phyloP scores from a whole-genome alignment of 2,329 filamentous ascomycete genomes.

The Diaporthe destruens region DNA sequence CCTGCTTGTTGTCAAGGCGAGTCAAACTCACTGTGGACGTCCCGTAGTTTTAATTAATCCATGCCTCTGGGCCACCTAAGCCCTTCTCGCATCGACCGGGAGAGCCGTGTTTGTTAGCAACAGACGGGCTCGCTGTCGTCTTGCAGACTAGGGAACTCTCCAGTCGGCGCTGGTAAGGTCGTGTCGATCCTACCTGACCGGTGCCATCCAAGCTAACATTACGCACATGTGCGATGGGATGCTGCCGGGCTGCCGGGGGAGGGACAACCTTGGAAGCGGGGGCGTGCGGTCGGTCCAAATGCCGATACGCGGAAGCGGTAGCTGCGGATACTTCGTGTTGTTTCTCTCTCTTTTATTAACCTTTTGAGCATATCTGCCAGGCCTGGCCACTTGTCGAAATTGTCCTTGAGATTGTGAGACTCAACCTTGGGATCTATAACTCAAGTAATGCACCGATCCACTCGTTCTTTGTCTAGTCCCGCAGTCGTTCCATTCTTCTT shows the following conservation, averaged over 20 bases:
- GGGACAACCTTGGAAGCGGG: conserved; percentile 20
- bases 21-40: conserved; percentile 4
- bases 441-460: background rate
- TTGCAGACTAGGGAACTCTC: background rate
- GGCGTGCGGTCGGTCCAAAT: conserved; percentile 6
- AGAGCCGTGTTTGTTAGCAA: background rate
- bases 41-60: background rate
- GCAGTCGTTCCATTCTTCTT: background rate
- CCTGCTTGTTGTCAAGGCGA: background rate
- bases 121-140: background rate
- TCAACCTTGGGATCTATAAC: conserved; percentile 20
- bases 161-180: background rate
- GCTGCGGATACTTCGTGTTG: background rate
- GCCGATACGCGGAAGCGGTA: background rate
- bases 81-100: background rate
- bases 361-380: background rate
- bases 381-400: background rate
- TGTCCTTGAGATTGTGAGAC: background rate
- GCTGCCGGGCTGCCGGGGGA: background rate
- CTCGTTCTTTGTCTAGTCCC: background rate
- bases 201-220: conserved; percentile 23
- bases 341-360: background rate
- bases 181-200: conserved; percentile 7
- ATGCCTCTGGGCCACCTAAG: background rate
- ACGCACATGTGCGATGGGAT: conserved; percentile 22